These are phyloP conservation scores for Rhizophora apiculata DNA, from an alignment of 345 rosid species.

Conservation along the genomic window DNA sequence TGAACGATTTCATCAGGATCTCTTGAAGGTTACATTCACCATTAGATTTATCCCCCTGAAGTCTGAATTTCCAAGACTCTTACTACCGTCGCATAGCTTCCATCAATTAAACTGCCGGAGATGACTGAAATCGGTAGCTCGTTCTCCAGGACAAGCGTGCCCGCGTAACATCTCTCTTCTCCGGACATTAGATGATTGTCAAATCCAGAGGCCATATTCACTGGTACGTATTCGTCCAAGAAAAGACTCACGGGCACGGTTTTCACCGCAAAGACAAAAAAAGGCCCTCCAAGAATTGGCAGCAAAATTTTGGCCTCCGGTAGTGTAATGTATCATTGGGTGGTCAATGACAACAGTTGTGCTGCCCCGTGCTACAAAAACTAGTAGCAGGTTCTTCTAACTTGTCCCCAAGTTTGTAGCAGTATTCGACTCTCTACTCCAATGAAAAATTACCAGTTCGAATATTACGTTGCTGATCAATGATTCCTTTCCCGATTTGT, in stretches of 20 bases:
- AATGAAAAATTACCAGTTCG: slow-evolving; percentile 63
- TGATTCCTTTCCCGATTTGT: slow-evolving; percentile 59
- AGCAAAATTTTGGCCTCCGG: neutral
- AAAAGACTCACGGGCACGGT: too few relatives aligned
- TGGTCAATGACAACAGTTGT: neutral
- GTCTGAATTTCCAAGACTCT: too few relatives aligned
- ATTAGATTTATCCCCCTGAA: too few relatives aligned
- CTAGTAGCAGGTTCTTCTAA: neutral
- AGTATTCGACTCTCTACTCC: slow-evolving; percentile 29
- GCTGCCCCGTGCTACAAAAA: slow-evolving; percentile 3
- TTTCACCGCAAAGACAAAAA: neutral
- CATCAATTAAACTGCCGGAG: neutral
- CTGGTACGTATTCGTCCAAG: neutral
- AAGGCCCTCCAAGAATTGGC: neutral
- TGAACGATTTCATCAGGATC: too few relatives aligned
- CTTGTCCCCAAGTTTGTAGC: neutral
- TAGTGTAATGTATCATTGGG: neutral
- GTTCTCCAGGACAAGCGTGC: neutral
- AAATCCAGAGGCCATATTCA: neutral
- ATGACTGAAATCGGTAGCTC: neutral
- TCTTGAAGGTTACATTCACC: too few relatives aligned
- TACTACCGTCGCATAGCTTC: too few relatives aligned
- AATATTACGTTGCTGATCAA: slow-evolving; percentile 71
- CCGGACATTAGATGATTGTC: neutral
- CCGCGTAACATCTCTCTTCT: too few relatives aligned